Percentiles rank a stretch among this genome's conserved stretches.
phyloP scores from a whole-genome alignment of 176 grass and related monocot genomes.

The Oryza nivara region DNA sequence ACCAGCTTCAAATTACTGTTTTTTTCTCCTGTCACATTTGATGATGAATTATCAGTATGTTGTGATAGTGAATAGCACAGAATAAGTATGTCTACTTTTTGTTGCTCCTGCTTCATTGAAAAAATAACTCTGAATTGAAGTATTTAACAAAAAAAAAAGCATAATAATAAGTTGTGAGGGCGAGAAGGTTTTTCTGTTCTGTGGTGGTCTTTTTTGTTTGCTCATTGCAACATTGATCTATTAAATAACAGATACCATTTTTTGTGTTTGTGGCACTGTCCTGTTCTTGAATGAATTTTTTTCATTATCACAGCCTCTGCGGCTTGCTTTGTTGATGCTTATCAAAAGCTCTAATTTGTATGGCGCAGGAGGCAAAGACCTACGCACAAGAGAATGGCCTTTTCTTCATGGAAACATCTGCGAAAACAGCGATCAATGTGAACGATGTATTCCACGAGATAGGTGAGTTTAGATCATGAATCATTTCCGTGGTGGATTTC shows the following conservation, averaged over 20 bases:
- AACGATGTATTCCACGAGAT: conserved; percentile 93
- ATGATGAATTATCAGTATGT: background rate
- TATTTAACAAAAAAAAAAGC: background rate
- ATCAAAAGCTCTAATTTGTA: background rate
- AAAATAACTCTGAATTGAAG: background rate
- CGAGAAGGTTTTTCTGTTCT: background rate
- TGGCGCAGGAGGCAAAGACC: conserved; percentile 73
- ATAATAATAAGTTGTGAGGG: background rate
- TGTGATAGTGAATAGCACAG: background rate
- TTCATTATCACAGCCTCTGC: background rate
- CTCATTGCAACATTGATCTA: background rate
- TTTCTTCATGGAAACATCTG: conserved; percentile 93
- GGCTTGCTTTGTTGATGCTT: background rate
- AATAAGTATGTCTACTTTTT: background rate
- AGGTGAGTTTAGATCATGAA: conserved; percentile 49
- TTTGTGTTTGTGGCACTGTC: background rate
- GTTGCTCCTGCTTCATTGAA: background rate
- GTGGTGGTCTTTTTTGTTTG: background rate
- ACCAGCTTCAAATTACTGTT: conserved; percentile 4
- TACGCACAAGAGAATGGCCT: conserved; percentile 90
- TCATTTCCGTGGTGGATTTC: background rate
- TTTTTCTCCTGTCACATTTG: background rate
- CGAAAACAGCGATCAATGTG: conserved; percentile 91
- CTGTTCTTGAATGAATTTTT: background rate
- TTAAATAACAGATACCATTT: background rate